A percentile compares a stretch with the other conserved stretches of the same genome.
Evolutionary conservation across 495 filamentous ascomycete genomes (phyloP).

Genomic region (Podospora comata): DNA sequence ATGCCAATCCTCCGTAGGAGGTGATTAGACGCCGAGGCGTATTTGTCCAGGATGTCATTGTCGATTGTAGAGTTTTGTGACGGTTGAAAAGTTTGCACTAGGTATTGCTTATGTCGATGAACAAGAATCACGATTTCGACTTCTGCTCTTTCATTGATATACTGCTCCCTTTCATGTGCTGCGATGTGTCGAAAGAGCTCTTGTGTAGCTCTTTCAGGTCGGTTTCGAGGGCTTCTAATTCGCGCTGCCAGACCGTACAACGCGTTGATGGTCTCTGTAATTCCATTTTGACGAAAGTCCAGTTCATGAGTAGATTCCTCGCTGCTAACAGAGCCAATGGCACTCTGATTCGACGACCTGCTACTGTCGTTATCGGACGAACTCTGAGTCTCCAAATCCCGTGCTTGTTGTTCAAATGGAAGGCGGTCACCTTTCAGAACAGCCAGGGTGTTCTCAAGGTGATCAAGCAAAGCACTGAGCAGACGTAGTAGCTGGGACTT

Average conservation of each 20-base stretch:
- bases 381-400: neutral
- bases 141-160: slow-evolving; percentile 11
- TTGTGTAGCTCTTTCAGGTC: slow-evolving; percentile 1
- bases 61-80: neutral
- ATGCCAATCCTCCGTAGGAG: slow-evolving; percentile 25
- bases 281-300: slow-evolving; percentile 8
- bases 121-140: slow-evolving; percentile 1
- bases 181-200: slow-evolving; percentile 7
- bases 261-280: slow-evolving; percentile 4
- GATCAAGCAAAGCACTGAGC: neutral
- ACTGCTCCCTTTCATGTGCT: slow-evolving; percentile 1
- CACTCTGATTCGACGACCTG: neutral
- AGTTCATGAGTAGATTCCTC: slow-evolving; percentile 7
- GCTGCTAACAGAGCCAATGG: neutral
- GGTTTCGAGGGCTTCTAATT: slow-evolving; percentile 7
- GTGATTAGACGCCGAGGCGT: slow-evolving; percentile 9
- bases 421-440: neutral
- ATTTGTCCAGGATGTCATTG: slow-evolving; percentile 1
- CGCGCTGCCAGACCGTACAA: slow-evolving; percentile 10
- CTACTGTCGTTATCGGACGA: neutral
- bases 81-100: neutral
- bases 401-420: neutral
- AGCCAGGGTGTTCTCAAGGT: slow-evolving; percentile 1
- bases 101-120: neutral
- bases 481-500: neutral